A percentile compares a stretch with the other conserved stretches of the same genome.
These are phyloP conservation scores for Phellopilus nigrolimitatus DNA, from an alignment of 1,284 basidiomycete genomes.

Conservation along the genomic window DNA sequence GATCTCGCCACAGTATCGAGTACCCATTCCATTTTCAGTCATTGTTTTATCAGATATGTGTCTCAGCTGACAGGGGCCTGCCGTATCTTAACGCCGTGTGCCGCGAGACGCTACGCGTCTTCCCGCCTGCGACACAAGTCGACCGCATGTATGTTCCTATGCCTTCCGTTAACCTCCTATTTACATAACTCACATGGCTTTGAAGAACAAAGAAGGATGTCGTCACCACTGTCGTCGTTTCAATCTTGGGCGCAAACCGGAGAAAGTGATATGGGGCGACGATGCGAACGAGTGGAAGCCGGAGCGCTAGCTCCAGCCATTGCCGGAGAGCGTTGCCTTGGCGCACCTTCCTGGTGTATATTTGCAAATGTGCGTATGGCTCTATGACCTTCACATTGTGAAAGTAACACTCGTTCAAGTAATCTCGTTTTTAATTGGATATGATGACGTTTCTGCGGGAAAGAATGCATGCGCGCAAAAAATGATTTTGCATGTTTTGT, in stretches of 20 bases:
- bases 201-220: conserved; percentile 23
- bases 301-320: no score
- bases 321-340: no score
- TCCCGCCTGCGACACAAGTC: neutral
- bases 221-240: conserved; percentile 26
- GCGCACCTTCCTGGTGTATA: conserved; percentile 33
- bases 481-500: no score
- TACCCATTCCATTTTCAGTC: no score
- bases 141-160: neutral
- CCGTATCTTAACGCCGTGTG: conserved; percentile 25
- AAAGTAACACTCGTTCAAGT: no score
- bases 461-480: no score
- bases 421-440: neutral
- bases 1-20: no score
- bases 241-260: conserved; percentile 25
- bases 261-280: conserved; percentile 23
- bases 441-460: conserved; percentile 30
- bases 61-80: no score
- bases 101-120: no score
- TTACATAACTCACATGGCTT: conserved; percentile 24
- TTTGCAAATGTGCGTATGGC: conserved; percentile 31
- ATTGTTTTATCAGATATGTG: no score
- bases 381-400: neutral
- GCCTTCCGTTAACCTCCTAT: conserved; percentile 18
- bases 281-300: no score